Evolutionary conservation across 1,139 yeast species (phyloP).

Genomic region (Candida gigantensis): DNA sequence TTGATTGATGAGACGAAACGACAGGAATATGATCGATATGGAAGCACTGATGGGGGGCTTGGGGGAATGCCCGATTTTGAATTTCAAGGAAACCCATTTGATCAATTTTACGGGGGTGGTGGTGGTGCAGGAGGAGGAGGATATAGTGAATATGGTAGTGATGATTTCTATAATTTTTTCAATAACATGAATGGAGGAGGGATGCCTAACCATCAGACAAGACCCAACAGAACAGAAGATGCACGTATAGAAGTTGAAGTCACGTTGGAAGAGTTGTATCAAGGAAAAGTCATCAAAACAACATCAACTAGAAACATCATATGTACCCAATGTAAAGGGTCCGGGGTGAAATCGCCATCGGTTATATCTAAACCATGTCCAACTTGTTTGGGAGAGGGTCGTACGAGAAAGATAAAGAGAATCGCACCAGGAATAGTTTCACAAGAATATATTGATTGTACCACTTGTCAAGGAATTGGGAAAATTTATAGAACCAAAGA

Average conservation of each 20-base stretch:
- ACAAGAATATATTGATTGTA: constrained; percentile 63
- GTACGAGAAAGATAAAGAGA: constrained; percentile 57
- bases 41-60: constrained; percentile 32
- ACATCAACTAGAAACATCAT: constrained; percentile 71
- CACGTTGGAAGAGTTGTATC: constrained; percentile 72
- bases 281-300: constrained; percentile 78
- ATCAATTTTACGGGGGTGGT: constrained; percentile 34
- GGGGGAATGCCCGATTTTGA: constrained; percentile 17
- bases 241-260: constrained; percentile 66
- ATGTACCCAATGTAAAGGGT: constrained; percentile 72
- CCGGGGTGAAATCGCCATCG: constrained; percentile 70
- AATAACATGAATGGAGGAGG: constrained; percentile 40
- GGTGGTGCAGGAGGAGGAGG: constrained; percentile 23
- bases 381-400: constrained; percentile 75
- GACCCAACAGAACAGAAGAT: constrained; percentile 52
- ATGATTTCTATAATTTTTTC: constrained; percentile 76
- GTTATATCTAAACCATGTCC: constrained; percentile 53
- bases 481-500: constrained; percentile 63
- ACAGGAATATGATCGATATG: constrained; percentile 58
- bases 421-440: constrained; percentile 79
- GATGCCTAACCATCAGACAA: constrained; percentile 7
- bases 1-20: constrained; percentile 64
- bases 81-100: constrained; percentile 44
- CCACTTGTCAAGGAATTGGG: constrained; percentile 74
- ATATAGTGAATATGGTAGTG: constrained; percentile 48